These are phyloP conservation scores for Neofusicoccum parvum DNA, from an alignment of 2,329 filamentous ascomycete genomes.

Conservation along the genomic window DNA sequence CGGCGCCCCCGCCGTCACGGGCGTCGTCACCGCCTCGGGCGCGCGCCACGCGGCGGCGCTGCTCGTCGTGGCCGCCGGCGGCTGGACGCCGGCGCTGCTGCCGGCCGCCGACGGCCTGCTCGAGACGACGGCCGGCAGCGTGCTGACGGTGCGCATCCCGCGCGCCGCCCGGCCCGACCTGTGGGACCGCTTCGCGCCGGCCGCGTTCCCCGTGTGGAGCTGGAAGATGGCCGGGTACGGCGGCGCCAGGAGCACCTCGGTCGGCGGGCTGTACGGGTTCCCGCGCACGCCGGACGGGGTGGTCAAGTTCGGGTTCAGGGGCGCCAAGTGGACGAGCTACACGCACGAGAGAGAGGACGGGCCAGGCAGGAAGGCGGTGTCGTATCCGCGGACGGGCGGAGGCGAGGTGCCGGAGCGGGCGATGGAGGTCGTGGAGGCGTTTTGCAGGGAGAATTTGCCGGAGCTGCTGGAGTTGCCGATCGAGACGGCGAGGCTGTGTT, in stretches of 20 bases:
- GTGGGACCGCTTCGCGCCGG: conserved; percentile 44
- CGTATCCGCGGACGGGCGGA: neutral
- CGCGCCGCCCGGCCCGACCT: conserved; percentile 35
- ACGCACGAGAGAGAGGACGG: conserved; percentile 26
- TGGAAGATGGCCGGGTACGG: conserved; percentile 24
- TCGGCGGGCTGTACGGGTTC: conserved; percentile 52
- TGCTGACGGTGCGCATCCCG: conserved; percentile 50
- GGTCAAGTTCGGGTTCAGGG: conserved; percentile 56
- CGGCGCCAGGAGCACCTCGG: conserved; percentile 38
- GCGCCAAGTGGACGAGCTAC: conserved; percentile 52
- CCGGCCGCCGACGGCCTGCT: conserved; percentile 44
- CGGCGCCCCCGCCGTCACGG: conserved; percentile 33
- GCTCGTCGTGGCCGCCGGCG: conserved; percentile 47
- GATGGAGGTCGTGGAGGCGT: conserved; percentile 32
- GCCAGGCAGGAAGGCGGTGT: neutral
- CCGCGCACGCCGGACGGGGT: conserved; percentile 46
- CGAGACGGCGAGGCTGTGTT: conserved; percentile 22
- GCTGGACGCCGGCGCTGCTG: conserved; percentile 48
- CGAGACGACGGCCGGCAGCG: conserved; percentile 54
- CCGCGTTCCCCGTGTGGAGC: conserved; percentile 51
- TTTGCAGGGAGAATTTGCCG: conserved; percentile 47
- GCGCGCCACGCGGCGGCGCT: conserved; percentile 44
- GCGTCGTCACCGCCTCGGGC: conserved; percentile 48
- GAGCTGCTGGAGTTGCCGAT: conserved; percentile 40
- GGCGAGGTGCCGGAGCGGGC: conserved; percentile 23